Evolutionary conservation across 2,329 filamentous ascomycete species (phyloP).

Genomic region (Microcyclospora tardicrescens): DNA sequence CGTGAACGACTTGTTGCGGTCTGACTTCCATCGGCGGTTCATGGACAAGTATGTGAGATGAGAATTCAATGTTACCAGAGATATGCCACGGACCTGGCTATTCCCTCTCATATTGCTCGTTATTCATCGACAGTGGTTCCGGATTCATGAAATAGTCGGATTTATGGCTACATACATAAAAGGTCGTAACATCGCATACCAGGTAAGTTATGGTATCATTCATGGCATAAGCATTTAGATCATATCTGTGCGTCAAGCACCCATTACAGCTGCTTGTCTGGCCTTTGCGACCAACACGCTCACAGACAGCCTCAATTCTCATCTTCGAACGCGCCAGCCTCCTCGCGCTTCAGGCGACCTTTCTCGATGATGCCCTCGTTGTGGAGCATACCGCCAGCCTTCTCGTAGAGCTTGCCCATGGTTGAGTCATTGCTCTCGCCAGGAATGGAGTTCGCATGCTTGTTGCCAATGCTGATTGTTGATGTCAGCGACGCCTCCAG

Average conservation of each 20-base stretch:
- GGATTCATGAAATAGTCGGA: no score
- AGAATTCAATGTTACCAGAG: constrained; percentile 1
- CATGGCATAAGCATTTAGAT: no score
- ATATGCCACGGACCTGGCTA: no score
- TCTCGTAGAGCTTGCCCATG: constrained; percentile 47
- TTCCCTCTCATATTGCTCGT: no score
- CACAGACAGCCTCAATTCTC: no score
- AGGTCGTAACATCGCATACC: no score
- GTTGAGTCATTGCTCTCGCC: constrained; percentile 26
- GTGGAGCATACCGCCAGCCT: constrained; percentile 39
- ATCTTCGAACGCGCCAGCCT: constrained; percentile 4
- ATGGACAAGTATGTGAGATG: constrained; percentile 47
- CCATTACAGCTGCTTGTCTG: no score
- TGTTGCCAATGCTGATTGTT: constrained; percentile 1
- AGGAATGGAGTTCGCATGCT: constrained; percentile 8
- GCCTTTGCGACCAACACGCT: no score
- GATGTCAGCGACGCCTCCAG: neutral
- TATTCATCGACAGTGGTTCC: no score
- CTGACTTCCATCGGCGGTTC: constrained; percentile 95
- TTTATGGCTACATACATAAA: no score
- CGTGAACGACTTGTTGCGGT: constrained; percentile 87
- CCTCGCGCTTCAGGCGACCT: constrained; percentile 39
- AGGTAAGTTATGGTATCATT: no score
- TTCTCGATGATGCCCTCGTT: constrained; percentile 37
- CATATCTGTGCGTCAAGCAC: no score